Base-by-base conservation (phyloP, 257 asterid genomes). In the Forsythia suspensa region DNA sequence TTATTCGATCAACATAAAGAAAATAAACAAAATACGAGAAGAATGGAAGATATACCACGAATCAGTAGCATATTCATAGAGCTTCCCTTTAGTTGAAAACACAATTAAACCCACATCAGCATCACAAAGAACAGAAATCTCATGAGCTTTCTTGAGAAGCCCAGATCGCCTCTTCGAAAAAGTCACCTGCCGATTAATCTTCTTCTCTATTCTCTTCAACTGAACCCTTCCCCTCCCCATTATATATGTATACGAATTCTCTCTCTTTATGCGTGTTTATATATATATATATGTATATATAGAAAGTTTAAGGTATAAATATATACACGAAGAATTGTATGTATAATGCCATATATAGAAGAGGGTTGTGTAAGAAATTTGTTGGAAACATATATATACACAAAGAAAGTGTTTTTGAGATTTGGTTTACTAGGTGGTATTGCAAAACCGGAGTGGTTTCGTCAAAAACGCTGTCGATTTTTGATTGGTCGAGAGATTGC, bases 211-310 rank as follows among this genome's bases (percentile, higher is more conserved):
- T 78, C 95, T 88, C 92, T 87, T 94, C 88, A 92, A 81, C 70
- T 92, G 88, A 42, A 92, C 98, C 13, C 92, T 89, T 73, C 97
- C 97, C 52, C 97, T 82, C 3, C 98, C 98, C 98, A 94, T 93
- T 44, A 15, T n/a, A 57, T 6, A 48, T 0, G 0, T 2, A 29
- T 1, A 57, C 29, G 4, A 3, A 57, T n/a, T n/a, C 66, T n/a
- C 34, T 2, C 61, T 16, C n/a, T 4, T 13, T 10, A 15, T 0
- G 51, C 3, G 10, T 42, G 46, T 42, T 10, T 29, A 29, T 29
- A 29, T 29, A 29, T 29, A 29, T 29, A 29, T 29, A 29, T 29
- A 29, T 29, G 1, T 29, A 29, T 29, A 29, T 29, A 29, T 29
- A 29, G 34, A 29, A 29, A 29, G 34, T 29, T 29, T 29, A 29